These are phyloP conservation scores for Neckera pumila DNA, from an alignment of 225 moss, liverwort and hornwort genomes.

Conservation along the genomic window DNA sequence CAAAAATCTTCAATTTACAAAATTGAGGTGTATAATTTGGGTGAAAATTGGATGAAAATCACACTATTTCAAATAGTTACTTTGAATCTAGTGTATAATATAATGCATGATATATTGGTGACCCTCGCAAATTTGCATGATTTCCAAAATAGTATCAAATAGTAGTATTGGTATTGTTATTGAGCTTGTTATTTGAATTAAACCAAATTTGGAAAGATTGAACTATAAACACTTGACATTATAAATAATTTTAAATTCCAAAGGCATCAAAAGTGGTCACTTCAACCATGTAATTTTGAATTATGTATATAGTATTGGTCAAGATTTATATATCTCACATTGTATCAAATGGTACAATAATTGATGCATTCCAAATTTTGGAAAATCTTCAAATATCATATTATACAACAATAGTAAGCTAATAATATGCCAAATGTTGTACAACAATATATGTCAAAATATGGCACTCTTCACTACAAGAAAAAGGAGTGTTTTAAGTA, in stretches of 20 bases:
- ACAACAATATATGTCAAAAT: background rate
- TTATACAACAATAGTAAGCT: background rate
- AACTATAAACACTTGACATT: no score
- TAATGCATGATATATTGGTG: no score
- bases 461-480: no score
- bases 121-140: background rate
- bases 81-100: background rate
- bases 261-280: background rate
- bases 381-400: background rate
- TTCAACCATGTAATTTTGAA: background rate
- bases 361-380: background rate
- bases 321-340: background rate
- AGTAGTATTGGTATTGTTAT: background rate
- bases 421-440: background rate
- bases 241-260: background rate
- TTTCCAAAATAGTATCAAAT: accelerated
- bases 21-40: background rate
- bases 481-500: no score
- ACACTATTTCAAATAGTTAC: background rate
- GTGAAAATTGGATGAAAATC: background rate
- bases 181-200: background rate
- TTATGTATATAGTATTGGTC: background rate
- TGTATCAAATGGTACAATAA: background rate
- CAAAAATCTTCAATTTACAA: background rate
- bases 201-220: accelerated